phyloP scores from a whole-genome alignment of 2,329 filamentous ascomycete species.

The Colletotrichum karsti region DNA sequence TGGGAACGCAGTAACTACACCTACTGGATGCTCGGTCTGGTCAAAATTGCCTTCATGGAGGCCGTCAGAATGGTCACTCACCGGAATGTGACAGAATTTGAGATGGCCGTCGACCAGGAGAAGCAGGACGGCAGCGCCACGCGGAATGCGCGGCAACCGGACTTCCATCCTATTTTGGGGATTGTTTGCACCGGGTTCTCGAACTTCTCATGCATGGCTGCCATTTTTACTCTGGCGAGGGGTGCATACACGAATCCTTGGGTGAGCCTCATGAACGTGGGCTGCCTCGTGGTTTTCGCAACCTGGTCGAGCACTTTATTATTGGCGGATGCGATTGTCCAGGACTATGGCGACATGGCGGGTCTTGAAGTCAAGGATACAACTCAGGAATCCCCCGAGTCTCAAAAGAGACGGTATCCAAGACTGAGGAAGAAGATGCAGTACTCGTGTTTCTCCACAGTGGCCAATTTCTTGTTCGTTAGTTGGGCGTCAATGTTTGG shows the following conservation, averaged over 20 bases:
- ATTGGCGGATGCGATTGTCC: background rate
- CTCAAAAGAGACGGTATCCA: background rate
- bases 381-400: too few species aligned
- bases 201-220: slow-evolving; percentile 1
- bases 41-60: background rate
- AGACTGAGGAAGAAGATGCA: slow-evolving; percentile 7
- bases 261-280: background rate
- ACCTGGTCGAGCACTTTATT: slow-evolving; percentile 5
- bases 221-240: background rate
- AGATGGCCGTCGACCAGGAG: background rate
- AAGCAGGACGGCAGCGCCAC: background rate
- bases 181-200: background rate
- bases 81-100: too few species aligned
- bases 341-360: background rate
- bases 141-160: background rate
- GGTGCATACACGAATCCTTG: background rate
- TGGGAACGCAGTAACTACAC: slow-evolving; percentile 13
- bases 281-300: slow-evolving; percentile 9
- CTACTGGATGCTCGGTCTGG: slow-evolving; percentile 5
- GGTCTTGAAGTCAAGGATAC: too few species aligned
- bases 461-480: slow-evolving; percentile 5
- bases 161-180: background rate
- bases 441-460: slow-evolving; percentile 7
- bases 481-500: slow-evolving; percentile 5
- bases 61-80: background rate